Evolutionary conservation across 2,329 filamentous ascomycete genomes (phyloP), one percentile per base, ranked within the genome.

Genomic region (Fusarium multiceps): DNA sequence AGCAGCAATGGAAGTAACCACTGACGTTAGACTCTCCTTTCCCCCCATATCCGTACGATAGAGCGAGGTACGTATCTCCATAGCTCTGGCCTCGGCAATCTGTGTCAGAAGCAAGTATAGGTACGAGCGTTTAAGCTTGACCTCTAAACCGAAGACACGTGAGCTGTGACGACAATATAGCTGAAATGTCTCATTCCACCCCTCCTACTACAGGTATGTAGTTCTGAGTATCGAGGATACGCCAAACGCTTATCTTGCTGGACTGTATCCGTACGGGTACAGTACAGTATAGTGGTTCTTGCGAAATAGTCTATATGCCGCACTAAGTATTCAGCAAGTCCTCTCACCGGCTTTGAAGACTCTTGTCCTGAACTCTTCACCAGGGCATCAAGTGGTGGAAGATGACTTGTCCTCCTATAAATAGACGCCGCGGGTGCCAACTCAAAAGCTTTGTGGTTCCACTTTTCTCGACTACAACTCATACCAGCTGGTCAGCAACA

Each of bases 401-500:
- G 32, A 51, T 51, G 49, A 51, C 23, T 41, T 51, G 49, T 41
- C 49, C 23, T 18, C 28, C 23, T 37, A 40, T 72, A 61, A 8
- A 5, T 12, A 30, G 45, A 74, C 72, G 10, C 72, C 72, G 32
- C 20, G 68, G 62, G 72, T 73, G 67, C 30, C 30, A 50, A 20
- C 20, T 30, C 42, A 32, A 57, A 68, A 61, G 55, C 28, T 62
- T 55, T 55, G 23, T 40, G 28, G 59, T 56, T 47, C 68, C 68
- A 73, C 72, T 66, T 65, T 68, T 63, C 48, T 47, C 55, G 25
- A 72, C 65, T 56, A 72, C 59, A 67, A 59, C 59, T 72, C 68
- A 61, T 60, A 50, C 53, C 45, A 71, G 49, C 72, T 59, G 55
- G 63, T 67, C 65, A 69, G 63, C 72, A 55, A 74, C 69, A 72